phyloP scores from a whole-genome alignment of 1,284 basidiomycete species.

The Rhodofomes roseus region DNA sequence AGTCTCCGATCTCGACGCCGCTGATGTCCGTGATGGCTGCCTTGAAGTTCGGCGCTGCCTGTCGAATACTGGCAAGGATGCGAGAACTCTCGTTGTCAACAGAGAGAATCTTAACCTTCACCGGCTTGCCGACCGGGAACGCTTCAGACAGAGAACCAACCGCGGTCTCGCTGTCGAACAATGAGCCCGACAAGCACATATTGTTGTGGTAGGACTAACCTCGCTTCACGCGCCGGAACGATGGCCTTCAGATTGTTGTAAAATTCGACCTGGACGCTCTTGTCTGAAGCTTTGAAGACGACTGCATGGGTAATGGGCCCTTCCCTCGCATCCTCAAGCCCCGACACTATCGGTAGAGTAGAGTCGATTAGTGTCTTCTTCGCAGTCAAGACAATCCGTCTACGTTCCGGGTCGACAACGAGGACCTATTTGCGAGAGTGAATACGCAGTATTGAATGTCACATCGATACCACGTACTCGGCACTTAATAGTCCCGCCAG shows the following conservation, averaged over 20 bases:
- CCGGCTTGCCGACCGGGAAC: conserved; percentile 79
- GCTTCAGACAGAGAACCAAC: conserved; percentile 63
- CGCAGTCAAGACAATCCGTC: conserved; percentile 84
- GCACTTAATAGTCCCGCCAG: conserved; percentile 82
- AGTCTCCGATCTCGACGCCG: conserved; percentile 73
- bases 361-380: conserved; percentile 92
- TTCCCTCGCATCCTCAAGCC: conserved; percentile 63
- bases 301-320: conserved; percentile 83
- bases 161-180: conserved; percentile 52
- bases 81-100: conserved; percentile 61
- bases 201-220: conserved; percentile 42
- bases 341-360: conserved; percentile 65
- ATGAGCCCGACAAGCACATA: conserved; percentile 2
- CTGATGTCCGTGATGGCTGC: conserved; percentile 58
- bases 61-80: conserved; percentile 86
- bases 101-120: conserved; percentile 84
- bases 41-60: conserved; percentile 61
- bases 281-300: conserved; percentile 78
- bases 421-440: conserved; percentile 60
- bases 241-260: conserved; percentile 88
- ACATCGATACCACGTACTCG: conserved; percentile 46
- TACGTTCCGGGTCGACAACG: conserved; percentile 77
- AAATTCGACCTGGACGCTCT: conserved; percentile 82
- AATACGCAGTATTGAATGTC: not conserved
- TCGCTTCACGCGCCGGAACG: conserved; percentile 78